Conservation (phyloP, 805 yeast species). For the Suhomyces kilbournensis region DNA sequence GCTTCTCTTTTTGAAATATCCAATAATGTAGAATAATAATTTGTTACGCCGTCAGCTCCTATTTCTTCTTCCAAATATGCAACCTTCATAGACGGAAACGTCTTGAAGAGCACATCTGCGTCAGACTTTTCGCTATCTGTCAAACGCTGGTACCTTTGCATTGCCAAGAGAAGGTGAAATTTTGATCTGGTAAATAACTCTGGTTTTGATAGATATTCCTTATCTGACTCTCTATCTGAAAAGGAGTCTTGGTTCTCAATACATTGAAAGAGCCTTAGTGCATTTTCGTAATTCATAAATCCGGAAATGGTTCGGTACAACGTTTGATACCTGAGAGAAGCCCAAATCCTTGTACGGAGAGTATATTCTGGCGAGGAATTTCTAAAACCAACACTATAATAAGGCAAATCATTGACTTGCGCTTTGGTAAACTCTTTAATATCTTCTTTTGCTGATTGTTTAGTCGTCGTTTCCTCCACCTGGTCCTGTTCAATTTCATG, state of each 20-base stretch:
- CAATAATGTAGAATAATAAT: slow-evolving; percentile 60
- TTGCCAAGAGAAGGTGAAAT: slow-evolving; percentile 75
- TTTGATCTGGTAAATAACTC: slow-evolving; percentile 63
- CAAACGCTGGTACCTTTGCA: slow-evolving; percentile 79
- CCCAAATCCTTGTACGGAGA: slow-evolving; percentile 81
- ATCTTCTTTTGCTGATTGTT: slow-evolving; percentile 3
- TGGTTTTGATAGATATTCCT: slow-evolving; percentile 15
- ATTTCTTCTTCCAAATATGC: slow-evolving; percentile 54
- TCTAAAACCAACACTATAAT: slow-evolving; percentile 69
- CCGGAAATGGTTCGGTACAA: slow-evolving; percentile 81
- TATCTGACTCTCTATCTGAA: slow-evolving; percentile 27
- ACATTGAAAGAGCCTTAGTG: slow-evolving; percentile 64
- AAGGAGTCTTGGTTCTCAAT: slow-evolving; percentile 53
- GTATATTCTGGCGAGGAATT: slow-evolving; percentile 60
- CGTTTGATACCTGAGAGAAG: slow-evolving; percentile 80
- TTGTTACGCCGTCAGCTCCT: slow-evolving; percentile 39
- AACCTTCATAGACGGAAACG: slow-evolving; percentile 66
- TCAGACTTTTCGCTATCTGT: slow-evolving; percentile 63
- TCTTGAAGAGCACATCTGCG: slow-evolving; percentile 60
- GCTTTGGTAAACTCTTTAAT: slow-evolving; percentile 17
- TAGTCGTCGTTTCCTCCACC: neutral
- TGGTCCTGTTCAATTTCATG: neutral
- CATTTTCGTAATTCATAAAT: slow-evolving; percentile 72
- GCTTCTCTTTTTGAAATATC: slow-evolving; percentile 46
- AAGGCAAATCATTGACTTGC: slow-evolving; percentile 62